phyloP scores from a whole-genome alignment of 805 yeast species.

The Cyberlindnera xishuangbannaensis region DNA sequence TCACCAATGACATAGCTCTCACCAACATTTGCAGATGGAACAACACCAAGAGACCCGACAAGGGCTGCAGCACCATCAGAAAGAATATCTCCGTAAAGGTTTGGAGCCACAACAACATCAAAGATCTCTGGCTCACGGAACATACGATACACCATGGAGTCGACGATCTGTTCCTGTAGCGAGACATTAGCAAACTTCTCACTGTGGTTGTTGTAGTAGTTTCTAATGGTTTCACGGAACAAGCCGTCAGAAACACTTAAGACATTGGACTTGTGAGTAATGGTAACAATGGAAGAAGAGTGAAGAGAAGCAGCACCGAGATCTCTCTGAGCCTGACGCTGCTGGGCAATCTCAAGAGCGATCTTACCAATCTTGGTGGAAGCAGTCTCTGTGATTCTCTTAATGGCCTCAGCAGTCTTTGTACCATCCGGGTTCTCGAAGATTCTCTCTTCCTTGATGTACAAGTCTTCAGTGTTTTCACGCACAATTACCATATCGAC shows the following conservation, averaged over 20 bases:
- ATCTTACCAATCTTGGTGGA: conserved; percentile 80
- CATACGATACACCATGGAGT: conserved; percentile 98
- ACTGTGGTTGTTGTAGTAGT: conserved; percentile 42
- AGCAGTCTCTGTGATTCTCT: conserved; percentile 89
- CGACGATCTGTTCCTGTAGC: conserved; percentile 94
- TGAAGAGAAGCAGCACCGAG: conserved; percentile 51
- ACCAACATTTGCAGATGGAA: conserved; percentile 97
- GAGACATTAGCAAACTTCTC: conserved; percentile 54
- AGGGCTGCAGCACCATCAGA: conserved; percentile 98
- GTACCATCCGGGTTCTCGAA: conserved; percentile 75
- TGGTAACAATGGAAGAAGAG: conserved; percentile 64
- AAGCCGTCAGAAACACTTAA: conserved; percentile 89
- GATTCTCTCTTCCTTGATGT: conserved; percentile 86
- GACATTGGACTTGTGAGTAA: conserved; percentile 95
- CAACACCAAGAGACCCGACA: conserved; percentile 96
- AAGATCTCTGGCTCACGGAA: conserved; percentile 97
- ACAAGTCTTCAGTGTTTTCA: conserved; percentile 97
- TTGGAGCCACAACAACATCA: conserved; percentile 98
- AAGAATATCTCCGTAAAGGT: conserved; percentile 94
- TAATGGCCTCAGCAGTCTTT: conserved; percentile 94
- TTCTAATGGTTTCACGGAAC: conserved; percentile 76
- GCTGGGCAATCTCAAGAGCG: conserved; percentile 89
- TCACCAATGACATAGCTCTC: conserved; percentile 95
- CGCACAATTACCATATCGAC: conserved; percentile 98
- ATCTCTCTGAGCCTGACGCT: conserved; percentile 76